A percentile compares a stretch with the other conserved stretches of the same genome.
These are phyloP conservation scores for Colletotrichum somersetense DNA, from an alignment of 2,329 filamentous ascomycete genomes.

Conservation along the genomic window DNA sequence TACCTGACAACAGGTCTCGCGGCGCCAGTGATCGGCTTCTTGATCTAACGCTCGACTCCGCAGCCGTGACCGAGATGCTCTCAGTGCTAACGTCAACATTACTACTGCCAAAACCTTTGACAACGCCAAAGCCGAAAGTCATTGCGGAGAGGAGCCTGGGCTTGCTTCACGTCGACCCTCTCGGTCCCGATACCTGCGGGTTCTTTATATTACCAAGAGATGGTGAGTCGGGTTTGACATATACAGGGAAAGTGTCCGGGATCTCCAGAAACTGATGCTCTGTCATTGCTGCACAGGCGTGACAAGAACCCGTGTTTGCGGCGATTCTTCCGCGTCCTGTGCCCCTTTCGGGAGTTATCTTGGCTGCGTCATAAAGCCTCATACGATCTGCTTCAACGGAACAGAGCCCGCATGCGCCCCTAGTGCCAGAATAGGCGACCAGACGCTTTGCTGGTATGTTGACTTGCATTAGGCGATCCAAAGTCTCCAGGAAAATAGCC, in stretches of 20 bases:
- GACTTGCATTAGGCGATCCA: no score
- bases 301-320: slow-evolving; percentile 16
- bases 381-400: slow-evolving; percentile 3
- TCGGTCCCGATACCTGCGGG: slow-evolving; percentile 70
- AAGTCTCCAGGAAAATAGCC: no score
- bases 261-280: background rate
- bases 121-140: background rate
- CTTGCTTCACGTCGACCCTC: background rate
- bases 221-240: background rate
- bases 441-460: slow-evolving; percentile 35
- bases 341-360: slow-evolving; percentile 2
- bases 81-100: background rate
- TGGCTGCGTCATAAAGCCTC: background rate
- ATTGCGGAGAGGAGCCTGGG: background rate
- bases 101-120: background rate
- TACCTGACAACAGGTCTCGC: background rate
- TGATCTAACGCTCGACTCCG: background rate
- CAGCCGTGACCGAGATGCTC: background rate
- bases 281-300: background rate
- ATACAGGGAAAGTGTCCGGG: background rate
- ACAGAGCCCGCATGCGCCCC: slow-evolving; percentile 10
- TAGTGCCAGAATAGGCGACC: background rate
- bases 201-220: slow-evolving; percentile 20
- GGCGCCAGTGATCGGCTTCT: background rate
- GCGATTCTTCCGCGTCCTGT: background rate